Evolutionary conservation across 306 rosid genomes (phyloP), one percentile per base, ranked within the genome.

Genomic region (Lathyrus sativus): DNA sequence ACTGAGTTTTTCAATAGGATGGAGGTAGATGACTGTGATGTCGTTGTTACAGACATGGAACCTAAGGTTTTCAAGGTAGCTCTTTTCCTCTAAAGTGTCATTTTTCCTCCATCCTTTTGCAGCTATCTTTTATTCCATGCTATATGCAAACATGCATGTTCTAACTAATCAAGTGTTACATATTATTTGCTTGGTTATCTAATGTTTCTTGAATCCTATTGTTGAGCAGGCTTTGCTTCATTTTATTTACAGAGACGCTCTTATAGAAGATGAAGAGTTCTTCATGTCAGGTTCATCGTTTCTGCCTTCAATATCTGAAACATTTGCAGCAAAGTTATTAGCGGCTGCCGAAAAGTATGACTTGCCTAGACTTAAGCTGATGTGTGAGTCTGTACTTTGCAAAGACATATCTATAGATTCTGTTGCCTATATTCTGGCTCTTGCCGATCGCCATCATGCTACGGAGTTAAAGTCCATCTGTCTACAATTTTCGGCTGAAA

Each of bases 341-440:
- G 96, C 91, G 72, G 99, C 96, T 18, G 91, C 99, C 0, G 96
- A 93, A 79, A 88, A 75, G 76, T 88, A 86, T 79, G 85, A 78
- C 59, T 87, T 93, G 76, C 88, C 92, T 7, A 87, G 99, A 84
- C 97, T 93, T 38, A 73, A 87, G 79, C 66, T 86, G 86, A 85
- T 88, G 96, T 93, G 99, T 15, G 99, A 93, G 79, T 90, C 99
- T 62, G 95, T 86, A 79, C 87, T 93, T 56, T 93, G 99, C 86
- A 88, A 87, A 84, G 95, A 86, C 72, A 87, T 93, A 72, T 86
- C 97, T 39, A 89, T 90, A 37, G 87, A 88, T 70, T 90, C 97
- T 51, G 97, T 93, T 72, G 90, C 96, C 73, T 85, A 86, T 78
- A 86, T 93, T 43, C 85, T 90, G 65, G 95, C 95, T 74, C 87